These are phyloP conservation scores for Papiliotrema terrestris DNA, from an alignment of 1,284 basidiomycete species.

Conservation along the genomic window DNA sequence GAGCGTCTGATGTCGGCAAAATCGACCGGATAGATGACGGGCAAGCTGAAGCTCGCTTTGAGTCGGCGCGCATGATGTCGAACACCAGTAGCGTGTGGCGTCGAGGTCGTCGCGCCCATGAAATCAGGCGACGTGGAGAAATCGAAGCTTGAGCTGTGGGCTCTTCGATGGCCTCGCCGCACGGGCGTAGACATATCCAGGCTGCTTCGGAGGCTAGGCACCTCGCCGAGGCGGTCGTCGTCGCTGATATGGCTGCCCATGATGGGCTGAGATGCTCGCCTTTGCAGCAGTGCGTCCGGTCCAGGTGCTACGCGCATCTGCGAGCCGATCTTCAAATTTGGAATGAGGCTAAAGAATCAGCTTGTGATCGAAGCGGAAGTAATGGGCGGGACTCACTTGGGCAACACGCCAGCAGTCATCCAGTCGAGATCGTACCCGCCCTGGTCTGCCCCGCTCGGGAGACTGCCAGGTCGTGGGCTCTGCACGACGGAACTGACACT, in stretches of 20 bases:
- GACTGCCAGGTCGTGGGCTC: conserved; percentile 8
- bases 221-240: background rate
- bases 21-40: conserved; percentile 17
- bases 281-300: background rate
- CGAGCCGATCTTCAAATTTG: conserved; percentile 18
- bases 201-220: background rate
- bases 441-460: background rate
- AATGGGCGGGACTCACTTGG: conserved; percentile 14
- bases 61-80: conserved; percentile 11
- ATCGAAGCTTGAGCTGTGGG: conserved; percentile 24
- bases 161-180: conserved; percentile 7
- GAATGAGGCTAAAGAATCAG: conserved; percentile 18
- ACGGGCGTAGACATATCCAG: conserved; percentile 3
- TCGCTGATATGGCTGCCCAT: background rate
- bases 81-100: background rate
- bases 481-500: conserved; percentile 25
- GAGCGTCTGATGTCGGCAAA: conserved; percentile 25
- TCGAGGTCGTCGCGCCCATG: conserved; percentile 6
- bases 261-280: background rate
- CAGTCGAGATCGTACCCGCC: conserved; percentile 29
- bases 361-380: background rate
- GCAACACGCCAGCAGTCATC: conserved; percentile 27
- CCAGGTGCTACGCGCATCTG: conserved; percentile 17
- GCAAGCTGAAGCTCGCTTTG: conserved; percentile 24
- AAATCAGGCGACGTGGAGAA: conserved; percentile 13